Evolutionary conservation across 129 eudicot genomes (phyloP).

Genomic region (Logfia minima): DNA sequence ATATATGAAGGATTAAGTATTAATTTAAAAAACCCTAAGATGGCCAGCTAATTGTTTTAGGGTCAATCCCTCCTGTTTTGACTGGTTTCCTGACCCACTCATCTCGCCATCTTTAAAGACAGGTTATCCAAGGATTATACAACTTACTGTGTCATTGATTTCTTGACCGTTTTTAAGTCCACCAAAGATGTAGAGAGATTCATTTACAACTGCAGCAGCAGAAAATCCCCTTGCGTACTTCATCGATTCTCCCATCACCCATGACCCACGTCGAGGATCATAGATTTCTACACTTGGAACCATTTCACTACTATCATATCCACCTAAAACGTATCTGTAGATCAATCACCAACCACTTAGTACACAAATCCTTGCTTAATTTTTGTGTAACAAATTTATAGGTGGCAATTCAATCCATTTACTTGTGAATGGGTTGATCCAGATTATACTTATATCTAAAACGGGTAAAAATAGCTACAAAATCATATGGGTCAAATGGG

Average conservation of each 20-base stretch:
- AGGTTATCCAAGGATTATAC: neutral
- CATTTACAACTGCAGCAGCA: conserved; percentile 55
- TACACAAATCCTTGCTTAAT: neutral
- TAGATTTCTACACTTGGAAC: conserved; percentile 52
- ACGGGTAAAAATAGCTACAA: neutral
- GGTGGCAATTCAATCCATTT: neutral
- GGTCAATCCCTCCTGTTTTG: neutral
- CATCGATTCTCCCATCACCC: conserved; percentile 69
- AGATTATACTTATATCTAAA: neutral
- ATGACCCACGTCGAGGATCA: conserved; percentile 66
- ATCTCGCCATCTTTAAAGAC: neutral
- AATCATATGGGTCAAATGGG: neutral
- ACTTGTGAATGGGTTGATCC: neutral
- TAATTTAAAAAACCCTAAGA: neutral
- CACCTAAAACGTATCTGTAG: conserved; percentile 70
- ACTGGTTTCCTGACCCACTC: neutral
- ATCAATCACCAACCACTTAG: neutral
- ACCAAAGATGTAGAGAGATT: conserved; percentile 57
- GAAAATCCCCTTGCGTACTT: conserved; percentile 58
- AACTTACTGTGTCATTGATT: conserved; percentile 48
- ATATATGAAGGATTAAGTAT: neutral
- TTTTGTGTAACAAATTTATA: neutral
- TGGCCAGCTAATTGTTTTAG: neutral
- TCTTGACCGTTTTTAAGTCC: conserved; percentile 43
- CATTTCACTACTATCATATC: conserved; percentile 66